Base-by-base conservation (phyloP, 2,329 filamentous ascomycete species). In the Apiospora rasikravindrae region DNA sequence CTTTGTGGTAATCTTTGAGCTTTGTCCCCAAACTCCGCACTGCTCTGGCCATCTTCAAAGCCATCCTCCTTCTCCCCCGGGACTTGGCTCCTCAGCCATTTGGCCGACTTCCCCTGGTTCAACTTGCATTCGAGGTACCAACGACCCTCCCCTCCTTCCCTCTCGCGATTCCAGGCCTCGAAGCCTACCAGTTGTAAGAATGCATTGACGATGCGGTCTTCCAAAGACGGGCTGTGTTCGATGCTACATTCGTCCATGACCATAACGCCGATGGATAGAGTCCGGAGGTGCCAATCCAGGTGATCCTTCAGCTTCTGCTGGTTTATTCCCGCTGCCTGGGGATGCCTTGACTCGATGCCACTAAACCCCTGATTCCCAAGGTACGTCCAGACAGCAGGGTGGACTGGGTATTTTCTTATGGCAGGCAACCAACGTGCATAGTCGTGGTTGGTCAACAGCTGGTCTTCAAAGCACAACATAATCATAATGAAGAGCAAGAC, bases 131-230 rank as follows among this genome's bases (percentile, higher is more conserved):
- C 57, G 10, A 64, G 57, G 22, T 64, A 64, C 19, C 19, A 40
- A 1, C n/a, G 22, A 1, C 57, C 33, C 22, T n/a, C 29, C 2
- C 33, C 57, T 6, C 8, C 57, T n/a, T 40, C 57, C 57, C 57
- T n/a, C 57, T 64, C 57, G 19, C 57, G 57, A 33, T 64, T 64
- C 57, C 57, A 64, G 3, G 57, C 57, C 22, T 64, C 57, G 57
- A 64, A 64, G 6, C 57, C 57, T 8, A 40, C 19, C 57, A 64
- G 13, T 3, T 64, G 57, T 19, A 64, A 16, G 57, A 64, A 64
- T 11, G 57, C 57, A 40, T 64, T 40, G 57, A 64, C 29, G 33
- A 64, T n/a, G 33, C 33, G 57, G 33, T 64, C 57, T 40, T 64
- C 14, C 11, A 64, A 8, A 14, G 29, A 19, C 10, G 57, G 57